phyloP scores from a whole-genome alignment of 108 stramenopile species.

The Skeletonema tropicum region DNA sequence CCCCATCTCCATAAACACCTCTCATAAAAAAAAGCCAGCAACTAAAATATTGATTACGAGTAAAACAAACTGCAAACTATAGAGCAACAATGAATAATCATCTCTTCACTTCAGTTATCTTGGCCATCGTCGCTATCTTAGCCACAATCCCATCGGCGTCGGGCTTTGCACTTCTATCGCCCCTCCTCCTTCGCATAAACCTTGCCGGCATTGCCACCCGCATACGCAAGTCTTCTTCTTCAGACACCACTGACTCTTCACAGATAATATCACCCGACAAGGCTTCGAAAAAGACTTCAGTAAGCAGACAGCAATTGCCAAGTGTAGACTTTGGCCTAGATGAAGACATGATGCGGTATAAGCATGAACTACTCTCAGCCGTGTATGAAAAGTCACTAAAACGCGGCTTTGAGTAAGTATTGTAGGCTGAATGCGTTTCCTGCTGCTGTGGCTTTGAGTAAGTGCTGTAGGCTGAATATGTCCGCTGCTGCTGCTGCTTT shows the following conservation, averaged over 20 bases:
- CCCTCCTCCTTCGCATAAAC: not conserved
- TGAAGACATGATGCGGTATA: constrained; percentile 1
- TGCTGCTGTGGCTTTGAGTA: not conserved
- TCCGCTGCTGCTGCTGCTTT: too few relatives aligned
- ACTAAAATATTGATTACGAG: too few relatives aligned
- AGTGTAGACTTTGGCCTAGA: not conserved
- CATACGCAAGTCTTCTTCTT: not conserved
- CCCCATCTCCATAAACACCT: too few relatives aligned
- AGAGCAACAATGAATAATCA: not conserved
- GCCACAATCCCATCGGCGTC: not conserved
- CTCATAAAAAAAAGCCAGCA: not conserved
- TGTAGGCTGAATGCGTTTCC: too few relatives aligned
- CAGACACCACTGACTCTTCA: not conserved
- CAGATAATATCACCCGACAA: not conserved
- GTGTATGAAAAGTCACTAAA: not conserved
- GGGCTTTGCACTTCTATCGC: not conserved
- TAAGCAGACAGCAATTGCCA: not conserved
- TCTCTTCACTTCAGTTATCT: not conserved
- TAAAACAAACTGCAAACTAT: not conserved
- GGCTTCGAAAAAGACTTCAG: not conserved
- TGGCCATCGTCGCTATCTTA: not conserved
- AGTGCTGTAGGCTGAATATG: too few relatives aligned
- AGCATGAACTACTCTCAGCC: not conserved
- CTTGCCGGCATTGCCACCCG: not conserved
- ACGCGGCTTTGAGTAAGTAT: not conserved